A percentile compares a stretch with the other conserved stretches of the same genome.
Conservation (phyloP, 176 grass and related monocot species). For the Musa schizocarpa region DNA sequence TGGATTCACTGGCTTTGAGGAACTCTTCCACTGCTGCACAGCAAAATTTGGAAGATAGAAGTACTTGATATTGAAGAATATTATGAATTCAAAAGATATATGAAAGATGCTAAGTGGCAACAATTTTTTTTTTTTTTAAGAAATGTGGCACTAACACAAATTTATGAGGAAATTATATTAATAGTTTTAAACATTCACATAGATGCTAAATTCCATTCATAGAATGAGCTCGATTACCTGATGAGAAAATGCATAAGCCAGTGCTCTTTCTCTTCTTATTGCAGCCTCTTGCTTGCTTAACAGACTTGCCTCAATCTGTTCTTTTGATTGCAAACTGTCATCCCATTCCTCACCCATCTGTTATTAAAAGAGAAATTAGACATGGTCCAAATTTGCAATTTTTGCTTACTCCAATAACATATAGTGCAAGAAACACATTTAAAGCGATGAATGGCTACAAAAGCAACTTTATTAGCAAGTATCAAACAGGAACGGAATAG, state of each 20-base stretch:
- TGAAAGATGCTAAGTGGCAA: background rate
- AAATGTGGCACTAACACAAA: too few relatives aligned
- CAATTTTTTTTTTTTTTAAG: background rate
- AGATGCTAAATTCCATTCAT: background rate
- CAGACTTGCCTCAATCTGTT: conserved; percentile 82
- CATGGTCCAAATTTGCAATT: background rate
- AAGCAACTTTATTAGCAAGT: background rate
- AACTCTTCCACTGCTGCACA: conserved; percentile 72
- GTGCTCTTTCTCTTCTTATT: conserved; percentile 78
- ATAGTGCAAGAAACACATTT: background rate
- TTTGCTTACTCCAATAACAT: background rate
- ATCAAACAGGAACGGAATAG: too few relatives aligned
- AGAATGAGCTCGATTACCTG: conserved; percentile 37
- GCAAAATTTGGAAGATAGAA: conserved; percentile 24
- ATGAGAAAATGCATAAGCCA: conserved; percentile 97
- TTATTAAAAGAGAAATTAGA: conserved; percentile 1
- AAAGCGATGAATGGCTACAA: background rate
- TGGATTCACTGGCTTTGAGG: conserved; percentile 64
- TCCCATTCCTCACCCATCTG: conserved; percentile 96
- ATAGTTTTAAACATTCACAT: background rate
- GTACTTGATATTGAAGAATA: background rate
- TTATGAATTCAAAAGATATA: conserved; percentile 6
- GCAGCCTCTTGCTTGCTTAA: conserved; percentile 89
- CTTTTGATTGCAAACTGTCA: conserved; percentile 81
- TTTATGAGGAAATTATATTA: background rate